Evolutionary conservation across 2,329 filamentous ascomycete genomes (phyloP), one percentile per base, ranked within the genome.

Genomic region (Alternaria longipes): DNA sequence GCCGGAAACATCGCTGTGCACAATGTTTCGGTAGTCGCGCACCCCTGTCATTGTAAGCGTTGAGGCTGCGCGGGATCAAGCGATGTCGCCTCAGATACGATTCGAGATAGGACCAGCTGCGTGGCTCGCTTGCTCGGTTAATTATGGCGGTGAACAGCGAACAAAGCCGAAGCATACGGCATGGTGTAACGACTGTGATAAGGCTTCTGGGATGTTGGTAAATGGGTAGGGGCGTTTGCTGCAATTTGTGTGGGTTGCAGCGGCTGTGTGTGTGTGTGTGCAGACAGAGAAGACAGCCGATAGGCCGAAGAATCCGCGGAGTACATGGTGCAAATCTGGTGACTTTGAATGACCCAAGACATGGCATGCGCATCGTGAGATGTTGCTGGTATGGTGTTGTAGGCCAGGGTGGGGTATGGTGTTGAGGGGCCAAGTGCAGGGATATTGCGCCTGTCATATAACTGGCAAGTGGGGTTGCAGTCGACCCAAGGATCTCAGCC

Each of bases 381-480:
- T 45, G 41, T 38, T 59, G 65, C 60, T 60, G 64, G 56, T 44
- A 59, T 44, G 46, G 41, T 75, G 73, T 74, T 74, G 73, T 44
- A 60, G 16, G 34, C 44, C 54, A 49, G 53, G 49, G 57, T 60
- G 61, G 57, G 64, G 56, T 11, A 62, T 44, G 46, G 41, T 75
- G 73, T 74, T 74, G 73, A 69, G 72, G 71, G 72, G 73, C 64
- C 59, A 54, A 50, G 40, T 64, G 64, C 68, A 72, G 68, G 71
- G 70, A 62, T 67, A 56, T 46, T 51, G 49, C 60, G 57, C 47
- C 60, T 62, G 51, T 66, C 66, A 66, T 66, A 52, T 56, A 70
- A 72, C 57, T 64, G 68, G 73, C 67, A 74, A 71, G 72, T 74
- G 72, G 72, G 72, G 72, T 60, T 59, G 40, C 42, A 58, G 56